These are phyloP conservation scores for Neonectria faginata DNA, from an alignment of 2,329 filamentous ascomycete genomes.

Conservation along the genomic window DNA sequence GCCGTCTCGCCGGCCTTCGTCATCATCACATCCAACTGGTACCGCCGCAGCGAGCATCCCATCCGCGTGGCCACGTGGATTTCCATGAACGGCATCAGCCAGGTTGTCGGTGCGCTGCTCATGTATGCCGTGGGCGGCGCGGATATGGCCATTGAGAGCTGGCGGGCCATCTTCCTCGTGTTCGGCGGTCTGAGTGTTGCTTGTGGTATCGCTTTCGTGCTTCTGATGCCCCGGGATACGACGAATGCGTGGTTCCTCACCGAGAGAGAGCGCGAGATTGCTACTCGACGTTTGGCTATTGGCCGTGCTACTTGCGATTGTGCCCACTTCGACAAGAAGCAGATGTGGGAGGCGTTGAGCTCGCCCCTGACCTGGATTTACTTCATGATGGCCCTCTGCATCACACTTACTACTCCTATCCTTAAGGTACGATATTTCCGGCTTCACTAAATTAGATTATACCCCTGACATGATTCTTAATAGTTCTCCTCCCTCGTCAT, in stretches of 20 bases:
- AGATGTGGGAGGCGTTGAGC: constrained; percentile 37
- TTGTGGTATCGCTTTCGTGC: constrained; percentile 24
- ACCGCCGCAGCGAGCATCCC: constrained; percentile 46
- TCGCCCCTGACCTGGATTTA: constrained; percentile 32
- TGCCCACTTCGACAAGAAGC: constrained; percentile 30
- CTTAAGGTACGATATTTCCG: constrained; percentile 30
- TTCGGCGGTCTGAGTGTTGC: constrained; percentile 33
- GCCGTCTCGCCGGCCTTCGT: constrained; percentile 50
- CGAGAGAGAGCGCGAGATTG: constrained; percentile 32
- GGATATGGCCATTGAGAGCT: constrained; percentile 29
- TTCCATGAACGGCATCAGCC: constrained; percentile 47
- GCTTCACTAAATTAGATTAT: too few relatives aligned
- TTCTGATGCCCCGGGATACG: constrained; percentile 30
- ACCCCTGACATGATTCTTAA: background rate
- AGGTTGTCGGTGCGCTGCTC: constrained; percentile 45
- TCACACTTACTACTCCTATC: constrained; percentile 39
- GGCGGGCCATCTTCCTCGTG: constrained; percentile 38
- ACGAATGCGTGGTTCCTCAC: constrained; percentile 38
- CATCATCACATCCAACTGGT: constrained; percentile 50
- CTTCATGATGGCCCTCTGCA: constrained; percentile 38
- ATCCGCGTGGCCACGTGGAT: constrained; percentile 48
- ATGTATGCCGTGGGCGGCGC: constrained; percentile 45
- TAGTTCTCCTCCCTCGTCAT: constrained; percentile 31
- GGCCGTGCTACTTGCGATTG: constrained; percentile 33
- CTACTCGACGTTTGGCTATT: constrained; percentile 32